These are phyloP conservation scores for Lipomyces anomalus DNA, from an alignment of 805 yeast species.

Conservation along the genomic window DNA sequence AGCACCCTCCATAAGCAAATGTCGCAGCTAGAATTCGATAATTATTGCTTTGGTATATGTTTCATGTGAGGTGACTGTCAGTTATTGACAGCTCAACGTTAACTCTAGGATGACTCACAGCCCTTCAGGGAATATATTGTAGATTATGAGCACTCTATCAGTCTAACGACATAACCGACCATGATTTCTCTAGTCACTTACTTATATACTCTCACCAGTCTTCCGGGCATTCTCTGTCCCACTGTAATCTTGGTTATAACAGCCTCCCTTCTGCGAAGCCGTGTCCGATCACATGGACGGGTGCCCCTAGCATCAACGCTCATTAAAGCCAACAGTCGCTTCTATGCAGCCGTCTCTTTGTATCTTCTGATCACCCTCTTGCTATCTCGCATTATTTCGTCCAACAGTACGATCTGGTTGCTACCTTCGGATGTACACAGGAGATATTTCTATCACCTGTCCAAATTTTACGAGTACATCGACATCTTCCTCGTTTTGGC, in stretches of 20 bases:
- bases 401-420: background rate
- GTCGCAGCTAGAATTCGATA: too few relatives aligned
- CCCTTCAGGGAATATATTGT: too few relatives aligned
- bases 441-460: conserved; percentile 1
- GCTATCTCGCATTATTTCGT: background rate
- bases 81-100: too few relatives aligned
- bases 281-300: background rate
- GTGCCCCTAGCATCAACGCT: background rate
- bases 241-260: background rate
- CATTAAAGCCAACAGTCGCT: conserved; percentile 1
- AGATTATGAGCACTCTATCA: too few relatives aligned
- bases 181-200: background rate
- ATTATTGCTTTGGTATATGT: too few relatives aligned
- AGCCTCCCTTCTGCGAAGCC: background rate
- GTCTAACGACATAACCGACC: conserved; percentile 1
- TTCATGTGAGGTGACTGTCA: too few relatives aligned
- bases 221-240: conserved; percentile 2
- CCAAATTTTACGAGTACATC: conserved; percentile 3
- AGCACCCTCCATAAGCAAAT: too few relatives aligned
- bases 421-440: background rate
- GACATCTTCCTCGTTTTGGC: conserved; percentile 3
- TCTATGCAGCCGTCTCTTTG: conserved; percentile 1
- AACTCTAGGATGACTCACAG: too few relatives aligned
- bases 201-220: background rate
- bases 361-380: background rate